These are phyloP conservation scores for Fraxinus paxiana DNA, from an alignment of 305 asterid species.

Conservation along the genomic window DNA sequence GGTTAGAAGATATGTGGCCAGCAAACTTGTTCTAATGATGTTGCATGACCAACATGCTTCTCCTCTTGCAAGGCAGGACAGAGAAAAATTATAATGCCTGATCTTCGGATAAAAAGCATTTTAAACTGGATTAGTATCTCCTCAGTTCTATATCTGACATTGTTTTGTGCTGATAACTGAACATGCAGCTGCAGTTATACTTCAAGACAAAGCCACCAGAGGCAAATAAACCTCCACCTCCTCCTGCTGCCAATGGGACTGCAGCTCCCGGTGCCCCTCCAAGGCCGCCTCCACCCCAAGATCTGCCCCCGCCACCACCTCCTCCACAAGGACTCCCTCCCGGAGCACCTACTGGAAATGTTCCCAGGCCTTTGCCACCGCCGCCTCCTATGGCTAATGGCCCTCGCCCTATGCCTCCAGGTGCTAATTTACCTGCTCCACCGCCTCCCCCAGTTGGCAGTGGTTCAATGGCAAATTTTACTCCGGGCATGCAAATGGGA, in stretches of 20 bases:
- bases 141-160: conserved; percentile 14
- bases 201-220: conserved; percentile 90
- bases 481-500: conserved; percentile 76
- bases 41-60: not conserved
- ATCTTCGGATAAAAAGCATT: not conserved
- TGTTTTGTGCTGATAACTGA: conserved; percentile 6
- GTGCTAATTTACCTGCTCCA: conserved; percentile 85
- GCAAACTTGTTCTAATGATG: not conserved
- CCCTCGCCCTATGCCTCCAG: conserved; percentile 96
- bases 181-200: conserved; percentile 76
- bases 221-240: conserved; percentile 54
- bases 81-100: not conserved
- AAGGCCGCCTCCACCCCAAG: conserved; percentile 74
- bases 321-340: conserved; percentile 71
- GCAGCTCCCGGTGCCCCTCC: conserved; percentile 63
- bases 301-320: conserved; percentile 63
- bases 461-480: conserved; percentile 76
- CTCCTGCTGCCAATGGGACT: conserved; percentile 60
- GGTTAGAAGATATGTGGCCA: not conserved
- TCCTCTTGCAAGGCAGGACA: not conserved
- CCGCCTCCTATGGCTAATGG: conserved; percentile 66
- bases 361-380: conserved; percentile 53
- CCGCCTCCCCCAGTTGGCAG: conserved; percentile 78
- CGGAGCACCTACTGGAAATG: conserved; percentile 39
- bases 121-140: conserved; percentile 4